Conservation (phyloP, 768 basidiomycete species). For the Tremella fuciformis region DNA sequence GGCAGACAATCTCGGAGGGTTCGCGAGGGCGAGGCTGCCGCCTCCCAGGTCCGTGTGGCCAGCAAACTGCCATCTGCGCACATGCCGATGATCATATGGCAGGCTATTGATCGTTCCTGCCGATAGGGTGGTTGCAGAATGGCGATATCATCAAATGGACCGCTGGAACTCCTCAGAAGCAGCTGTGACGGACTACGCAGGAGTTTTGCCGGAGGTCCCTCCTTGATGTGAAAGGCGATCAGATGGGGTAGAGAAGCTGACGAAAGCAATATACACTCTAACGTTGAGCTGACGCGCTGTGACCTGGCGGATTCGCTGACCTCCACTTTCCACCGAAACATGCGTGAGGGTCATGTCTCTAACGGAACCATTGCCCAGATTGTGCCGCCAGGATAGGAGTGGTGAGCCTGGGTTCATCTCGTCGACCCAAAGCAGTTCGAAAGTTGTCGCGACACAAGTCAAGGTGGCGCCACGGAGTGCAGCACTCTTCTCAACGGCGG, state of each 20-base stretch:
- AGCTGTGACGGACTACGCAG: conserved; percentile 12
- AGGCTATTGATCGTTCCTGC: background rate
- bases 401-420: conserved; percentile 16
- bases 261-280: conserved; percentile 24
- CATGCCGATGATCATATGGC: background rate
- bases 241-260: conserved; percentile 20
- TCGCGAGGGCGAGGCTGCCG: background rate
- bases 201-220: conserved; percentile 11
- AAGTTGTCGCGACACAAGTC: conserved; percentile 23
- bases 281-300: background rate
- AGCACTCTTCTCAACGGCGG: conserved; percentile 30
- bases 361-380: conserved; percentile 18
- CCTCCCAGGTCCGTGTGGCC: background rate
- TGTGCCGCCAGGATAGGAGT: conserved; percentile 33
- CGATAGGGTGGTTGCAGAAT: background rate
- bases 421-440: conserved; percentile 38
- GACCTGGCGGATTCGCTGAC: conserved; percentile 11
- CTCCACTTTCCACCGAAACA: conserved; percentile 10
- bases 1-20: background rate
- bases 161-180: background rate
- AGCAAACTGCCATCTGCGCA: background rate
- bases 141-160: background rate
- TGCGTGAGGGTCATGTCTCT: conserved; percentile 21
- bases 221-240: conserved; percentile 20
- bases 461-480: conserved; percentile 9